Base-by-base conservation (phyloP, 768 basidiomycete genomes). In the Pleurotus pulmonarius region DNA sequence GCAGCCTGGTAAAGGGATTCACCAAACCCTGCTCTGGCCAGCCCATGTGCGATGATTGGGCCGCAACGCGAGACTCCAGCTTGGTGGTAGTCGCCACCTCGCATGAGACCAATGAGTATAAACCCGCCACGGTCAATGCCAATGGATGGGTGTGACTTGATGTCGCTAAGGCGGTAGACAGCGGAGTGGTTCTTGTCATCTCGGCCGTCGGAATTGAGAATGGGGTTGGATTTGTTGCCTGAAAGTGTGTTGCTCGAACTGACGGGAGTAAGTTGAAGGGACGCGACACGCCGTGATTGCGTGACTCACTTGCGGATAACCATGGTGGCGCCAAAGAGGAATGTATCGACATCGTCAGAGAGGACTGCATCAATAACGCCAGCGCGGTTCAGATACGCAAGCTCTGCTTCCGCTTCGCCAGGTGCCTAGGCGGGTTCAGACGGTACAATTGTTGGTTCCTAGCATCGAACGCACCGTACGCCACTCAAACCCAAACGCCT, bases 391-490 rank as follows among this genome's bases (percentile, higher is more conserved):
- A 98, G 76, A 59, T 90, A 87, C 0, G 94, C 94, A 2, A 98
- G 76, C 65, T 96, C 94, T 0, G 94, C 94, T 69, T 98, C 95
- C 0, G 95, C 95, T 70, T 97, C 95, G 15, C 92, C 94, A 5
- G 94, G 94, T 13, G 93, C 94, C 86, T 86, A 49, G 61, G 57
- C 22, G 63, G 66, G 15, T 61, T 65, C 60, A 68, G 65, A 58
- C 65, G 62, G 70, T 68, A 5, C 68, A 59, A 22, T 58, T 62
- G n/a, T 67, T 58, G 43, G 67, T 59, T 38, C 65, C 51, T 13
- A 46, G 37, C 12, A 39, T 46, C 20, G 12, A 20, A 67, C 82
- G 43, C 64, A 83, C 86, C 67, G 78, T 82, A 61, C 83, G 75
- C 8, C 22, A 15, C 15, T 34, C 43, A 20, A 26, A 37, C n/a